Base-by-base conservation (phyloP, 257 asterid species). In the Salvia miltiorrhiza region DNA sequence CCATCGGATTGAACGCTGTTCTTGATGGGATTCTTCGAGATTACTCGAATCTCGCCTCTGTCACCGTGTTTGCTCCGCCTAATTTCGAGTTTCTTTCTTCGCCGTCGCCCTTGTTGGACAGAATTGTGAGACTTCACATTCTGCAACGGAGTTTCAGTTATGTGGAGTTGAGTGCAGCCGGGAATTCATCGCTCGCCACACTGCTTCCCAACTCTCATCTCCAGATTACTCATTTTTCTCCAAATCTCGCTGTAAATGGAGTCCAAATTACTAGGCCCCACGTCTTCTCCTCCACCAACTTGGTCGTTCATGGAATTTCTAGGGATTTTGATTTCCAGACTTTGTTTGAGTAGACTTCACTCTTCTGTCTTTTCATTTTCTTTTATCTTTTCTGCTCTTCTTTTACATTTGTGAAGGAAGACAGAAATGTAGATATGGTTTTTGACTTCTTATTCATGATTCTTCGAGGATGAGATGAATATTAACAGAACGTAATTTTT, bases 61-160 rank as follows among this genome's bases (percentile, higher is more conserved):
- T 75, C 17, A 83, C 96, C 23, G 53, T 90, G 61, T 86, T 90
- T 45, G 88, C 84, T 10, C 95, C 96, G 3, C 88, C 86, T 0
- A 71, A 81, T 76, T 78, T 88, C 1, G 86, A 76, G 12, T 87
- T 82, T 37, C 50, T 82, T 39, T 71, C 92, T 0, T 77, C 83
- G 8, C 70, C 95, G 3, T 76, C 86, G 4, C 95, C 90, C 0
- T 72, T 80, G 5, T 52, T 88, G 59, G 83, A 81, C 44, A 82
- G 80, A 56, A 68, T 78, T 7, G 86, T 88, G 68, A 86, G 84
- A 73, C 44, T 84, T 73, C 95, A 90, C 64, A 80, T 90, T 64
- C 55, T 90, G 73, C 86, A 84, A 9, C 63, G 43, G 67, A 85
- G 73, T 62, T 73, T 65, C 13, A 70, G 61, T 24, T 79, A 35